Evolutionary conservation across 2,329 filamentous ascomycete species (phyloP).

Genomic region (Trichophyton schoenleinii): DNA sequence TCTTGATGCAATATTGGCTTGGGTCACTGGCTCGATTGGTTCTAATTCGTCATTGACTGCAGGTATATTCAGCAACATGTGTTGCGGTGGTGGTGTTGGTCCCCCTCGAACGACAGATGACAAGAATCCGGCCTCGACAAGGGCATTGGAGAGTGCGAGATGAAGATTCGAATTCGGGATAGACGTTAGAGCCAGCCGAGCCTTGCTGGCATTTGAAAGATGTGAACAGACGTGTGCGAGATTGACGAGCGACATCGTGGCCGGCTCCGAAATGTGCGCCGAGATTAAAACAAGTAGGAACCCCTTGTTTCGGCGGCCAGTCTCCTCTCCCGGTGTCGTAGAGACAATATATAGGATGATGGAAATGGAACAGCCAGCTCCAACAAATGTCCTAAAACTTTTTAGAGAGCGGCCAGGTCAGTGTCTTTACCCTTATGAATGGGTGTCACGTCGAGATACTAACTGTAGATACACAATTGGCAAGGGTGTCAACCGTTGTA

Average conservation of each 20-base stretch:
- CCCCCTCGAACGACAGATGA: slow-evolving; percentile 66
- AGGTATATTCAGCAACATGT: slow-evolving; percentile 42
- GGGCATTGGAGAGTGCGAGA: slow-evolving; percentile 58
- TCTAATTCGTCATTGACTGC: slow-evolving; percentile 27
- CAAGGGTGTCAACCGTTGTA: neutral
- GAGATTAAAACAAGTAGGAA: neutral
- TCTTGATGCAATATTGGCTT: slow-evolving; percentile 57
- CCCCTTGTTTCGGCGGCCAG: neutral
- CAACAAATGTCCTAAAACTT: neutral
- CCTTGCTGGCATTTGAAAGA: slow-evolving; percentile 75
- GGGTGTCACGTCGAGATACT: neutral
- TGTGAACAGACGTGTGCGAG: slow-evolving; percentile 76
- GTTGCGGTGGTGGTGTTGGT: slow-evolving; percentile 41
- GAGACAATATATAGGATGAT: neutral
- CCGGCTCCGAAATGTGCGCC: neutral
- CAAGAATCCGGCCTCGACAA: slow-evolving; percentile 74
- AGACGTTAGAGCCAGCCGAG: slow-evolving; percentile 73
- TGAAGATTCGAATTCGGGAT: slow-evolving; percentile 71
- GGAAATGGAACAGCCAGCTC: neutral
- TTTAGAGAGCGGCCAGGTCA: neutral
- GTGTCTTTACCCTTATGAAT: neutral
- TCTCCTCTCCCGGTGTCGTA: neutral
- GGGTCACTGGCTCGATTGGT: slow-evolving; percentile 45
- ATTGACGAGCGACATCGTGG: slow-evolving; percentile 57
- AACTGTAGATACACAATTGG: neutral